Conservation (phyloP, 2,329 filamentous ascomycete genomes). For the Thyridium curvatum region DNA sequence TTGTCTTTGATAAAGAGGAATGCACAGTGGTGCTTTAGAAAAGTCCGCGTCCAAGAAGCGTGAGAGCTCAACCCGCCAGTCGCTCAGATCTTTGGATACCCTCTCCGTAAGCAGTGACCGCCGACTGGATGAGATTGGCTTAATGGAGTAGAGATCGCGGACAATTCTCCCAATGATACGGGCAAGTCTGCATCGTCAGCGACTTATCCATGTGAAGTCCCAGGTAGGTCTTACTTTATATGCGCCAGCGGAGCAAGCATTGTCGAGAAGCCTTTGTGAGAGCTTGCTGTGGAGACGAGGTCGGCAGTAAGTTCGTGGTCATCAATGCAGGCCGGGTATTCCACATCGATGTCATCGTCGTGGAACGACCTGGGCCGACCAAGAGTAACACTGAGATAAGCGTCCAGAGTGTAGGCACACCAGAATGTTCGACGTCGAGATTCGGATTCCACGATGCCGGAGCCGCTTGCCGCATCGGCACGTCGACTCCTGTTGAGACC, state of each 20-base stretch:
- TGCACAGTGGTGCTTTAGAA: conserved; percentile 1
- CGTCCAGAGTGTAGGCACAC: conserved; percentile 59
- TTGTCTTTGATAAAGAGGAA: conserved; percentile 19
- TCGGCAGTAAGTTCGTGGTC: conserved; percentile 37
- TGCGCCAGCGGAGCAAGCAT: conserved; percentile 29
- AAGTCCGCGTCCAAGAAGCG: conserved; percentile 31
- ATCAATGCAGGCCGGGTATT: conserved; percentile 46
- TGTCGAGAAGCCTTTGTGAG: conserved; percentile 11
- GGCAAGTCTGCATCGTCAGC: too few species aligned
- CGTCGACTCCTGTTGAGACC: conserved; percentile 29
- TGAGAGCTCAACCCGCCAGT: conserved; percentile 25
- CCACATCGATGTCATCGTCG: conserved; percentile 60
- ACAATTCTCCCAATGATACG: conserved; percentile 27
- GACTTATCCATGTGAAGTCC: too few species aligned
- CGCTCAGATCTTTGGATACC: conserved; percentile 19
- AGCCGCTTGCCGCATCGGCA: conserved; percentile 11
- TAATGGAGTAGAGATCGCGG: conserved; percentile 26
- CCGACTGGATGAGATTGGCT: conserved; percentile 19
- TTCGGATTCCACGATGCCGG: conserved; percentile 27
- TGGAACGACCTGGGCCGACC: conserved; percentile 56
- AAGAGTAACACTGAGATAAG: conserved; percentile 56
- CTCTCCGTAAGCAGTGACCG: conserved; percentile 18
- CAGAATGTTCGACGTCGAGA: conserved; percentile 47
- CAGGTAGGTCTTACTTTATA: conserved; percentile 19
- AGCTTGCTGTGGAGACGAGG: neutral